Evolutionary conservation across 768 basidiomycete species (phyloP), one percentile per base, ranked within the genome.

Genomic region (Hygrocybe coccinea): DNA sequence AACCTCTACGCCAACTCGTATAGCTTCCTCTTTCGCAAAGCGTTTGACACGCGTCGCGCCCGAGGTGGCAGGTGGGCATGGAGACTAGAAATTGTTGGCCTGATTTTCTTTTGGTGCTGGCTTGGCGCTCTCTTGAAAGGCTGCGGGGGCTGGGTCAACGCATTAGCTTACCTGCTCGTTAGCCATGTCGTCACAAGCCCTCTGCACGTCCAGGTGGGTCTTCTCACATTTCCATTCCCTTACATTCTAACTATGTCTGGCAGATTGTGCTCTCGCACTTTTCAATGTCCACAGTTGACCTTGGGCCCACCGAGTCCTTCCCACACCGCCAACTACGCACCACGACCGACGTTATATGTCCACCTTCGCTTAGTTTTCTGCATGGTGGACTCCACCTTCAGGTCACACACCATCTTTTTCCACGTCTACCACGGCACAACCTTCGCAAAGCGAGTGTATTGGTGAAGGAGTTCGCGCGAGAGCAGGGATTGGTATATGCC

Each of bases 331-430:
- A 99, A 69, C 75, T 99, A 63, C 88, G 97, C 47, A 99, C 97
- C n/a, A 98, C 97, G 0, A 88, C 91, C 44, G 97, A 99, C 69
- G 92, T 99, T 39, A 82, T 90, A 58, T 98, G 97, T 71, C 82
- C 85, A 2, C 78, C 86, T 1, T 82, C 83, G 33, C 79, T 97
- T 62, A 89, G 81, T 50, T 97, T 94, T 66, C 72, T 99, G 34
- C 97, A 99, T 65, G 97, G 97, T 10, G 97, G 97, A n/a, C 81
- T 99, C 17, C 92, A 99, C 63, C 83, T 98, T 11, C 97, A 99
- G 71, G 91, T 97, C 41, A 93, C 95, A 2, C 97, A 99, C 63
- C 95, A 97, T 69, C 80, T 98, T 56, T 97, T 97, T 76, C 97
- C 97, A 17, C 86, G 97, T 10, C 77, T 97, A 1, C 97, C 97